These are phyloP conservation scores for Erodium texanum DNA, from an alignment of 441 rosid genomes.

Conservation along the genomic window DNA sequence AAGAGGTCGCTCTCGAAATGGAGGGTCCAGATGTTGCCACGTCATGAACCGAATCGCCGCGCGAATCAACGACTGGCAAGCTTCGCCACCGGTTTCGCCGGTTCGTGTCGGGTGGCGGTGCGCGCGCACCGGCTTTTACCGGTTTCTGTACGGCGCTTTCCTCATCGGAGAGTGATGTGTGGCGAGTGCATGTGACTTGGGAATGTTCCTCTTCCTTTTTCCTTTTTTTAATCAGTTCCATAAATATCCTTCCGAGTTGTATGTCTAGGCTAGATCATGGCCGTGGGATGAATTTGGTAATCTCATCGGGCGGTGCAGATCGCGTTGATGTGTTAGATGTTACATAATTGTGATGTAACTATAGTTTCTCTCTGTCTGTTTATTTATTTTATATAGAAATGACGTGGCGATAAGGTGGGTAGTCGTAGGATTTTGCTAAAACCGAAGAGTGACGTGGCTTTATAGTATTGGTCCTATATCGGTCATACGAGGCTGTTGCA, in stretches of 20 bases:
- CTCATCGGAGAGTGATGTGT: conserved; percentile 18
- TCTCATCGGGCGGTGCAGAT: not conserved
- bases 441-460: not conserved
- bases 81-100: conserved; percentile 27
- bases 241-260: conserved; percentile 4
- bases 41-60: conserved; percentile 17
- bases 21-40: conserved; percentile 19
- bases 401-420: not conserved
- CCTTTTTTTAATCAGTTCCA: no score
- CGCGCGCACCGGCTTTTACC: conserved; percentile 22
- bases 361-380: not conserved
- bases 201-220: conserved; percentile 20
- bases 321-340: not conserved
- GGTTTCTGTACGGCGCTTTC: conserved; percentile 24
- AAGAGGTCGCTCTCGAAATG: not conserved
- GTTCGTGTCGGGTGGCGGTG: conserved; percentile 30
- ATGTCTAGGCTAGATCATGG: not conserved
- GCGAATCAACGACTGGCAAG: conserved; percentile 15
- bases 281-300: conserved; percentile 1
- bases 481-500: not conserved
- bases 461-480: not conserved
- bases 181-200: conserved; percentile 34
- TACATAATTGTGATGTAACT: not conserved
- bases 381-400: not conserved
- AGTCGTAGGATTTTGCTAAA: no score